phyloP scores from a whole-genome alignment of 2,329 filamentous ascomycete species.

The Verticillium isaacii region DNA sequence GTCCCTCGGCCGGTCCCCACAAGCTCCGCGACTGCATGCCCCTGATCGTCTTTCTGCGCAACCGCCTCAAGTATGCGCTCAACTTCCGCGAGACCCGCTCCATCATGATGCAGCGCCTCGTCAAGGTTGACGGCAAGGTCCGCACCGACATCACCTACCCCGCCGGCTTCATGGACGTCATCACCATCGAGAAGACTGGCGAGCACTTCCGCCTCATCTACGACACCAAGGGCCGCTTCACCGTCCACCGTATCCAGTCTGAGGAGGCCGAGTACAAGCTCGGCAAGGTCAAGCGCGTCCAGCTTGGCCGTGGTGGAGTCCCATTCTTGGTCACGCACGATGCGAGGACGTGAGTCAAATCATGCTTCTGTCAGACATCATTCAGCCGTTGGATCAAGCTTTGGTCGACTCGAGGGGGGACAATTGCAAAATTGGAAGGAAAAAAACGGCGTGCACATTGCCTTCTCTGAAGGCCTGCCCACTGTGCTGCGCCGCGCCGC shows the following conservation, averaged over 20 bases:
- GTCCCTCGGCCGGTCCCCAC: constrained; percentile 82
- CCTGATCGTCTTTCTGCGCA: constrained; percentile 95
- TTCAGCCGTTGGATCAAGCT: constrained; percentile 99
- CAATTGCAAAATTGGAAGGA: background rate
- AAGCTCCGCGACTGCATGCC: constrained; percentile 99
- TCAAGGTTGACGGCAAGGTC: constrained; percentile 99
- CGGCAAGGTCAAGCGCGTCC: constrained; percentile 99
- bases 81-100: constrained; percentile 97
- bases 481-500: constrained; percentile 4
- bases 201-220: constrained; percentile 99
- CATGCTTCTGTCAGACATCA: constrained; percentile 74
- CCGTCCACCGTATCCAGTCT: constrained; percentile 96
- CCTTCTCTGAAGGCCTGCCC: background rate
- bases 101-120: constrained; percentile 98
- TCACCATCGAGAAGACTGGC: constrained; percentile 98
- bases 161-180: constrained; percentile 98
- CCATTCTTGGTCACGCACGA: constrained; percentile 99
- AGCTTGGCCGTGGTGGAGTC: constrained; percentile 99
- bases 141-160: constrained; percentile 98
- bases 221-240: constrained; percentile 99
- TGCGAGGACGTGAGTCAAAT: constrained; percentile 95
- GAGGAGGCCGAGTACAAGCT: constrained; percentile 99
- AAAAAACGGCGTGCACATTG: too few species aligned
- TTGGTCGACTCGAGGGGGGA: constrained; percentile 61
- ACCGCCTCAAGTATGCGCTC: constrained; percentile 98